Conservation (phyloP, 2,329 filamentous ascomycete species). For the Didymosphaeria variabile region DNA sequence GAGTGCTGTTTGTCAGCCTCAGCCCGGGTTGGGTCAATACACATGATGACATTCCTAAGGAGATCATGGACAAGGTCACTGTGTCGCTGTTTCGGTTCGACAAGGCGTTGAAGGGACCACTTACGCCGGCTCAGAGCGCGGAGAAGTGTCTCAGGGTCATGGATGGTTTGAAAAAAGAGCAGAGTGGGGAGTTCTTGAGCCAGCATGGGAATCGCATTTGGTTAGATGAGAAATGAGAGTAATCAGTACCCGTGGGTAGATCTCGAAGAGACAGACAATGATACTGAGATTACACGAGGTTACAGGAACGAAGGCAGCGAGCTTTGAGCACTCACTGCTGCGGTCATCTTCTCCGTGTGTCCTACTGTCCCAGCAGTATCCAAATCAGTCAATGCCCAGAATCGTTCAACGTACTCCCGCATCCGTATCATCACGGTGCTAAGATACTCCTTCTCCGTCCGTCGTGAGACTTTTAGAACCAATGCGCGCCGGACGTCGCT, state of each 20-base stretch:
- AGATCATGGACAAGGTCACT: neutral
- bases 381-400: conserved; percentile 29
- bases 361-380: conserved; percentile 21
- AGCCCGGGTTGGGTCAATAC: conserved; percentile 33
- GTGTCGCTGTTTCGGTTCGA: neutral
- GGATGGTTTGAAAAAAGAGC: conserved; percentile 10
- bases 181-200: conserved; percentile 21
- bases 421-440: conserved; percentile 14
- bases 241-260: neutral
- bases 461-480: conserved; percentile 16
- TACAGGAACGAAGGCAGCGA: conserved; percentile 19
- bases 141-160: conserved; percentile 25
- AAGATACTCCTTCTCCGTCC: neutral
- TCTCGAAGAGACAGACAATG: neutral
- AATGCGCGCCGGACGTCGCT: conserved; percentile 31
- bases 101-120: conserved; percentile 19
- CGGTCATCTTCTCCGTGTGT: conserved; percentile 23
- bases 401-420: conserved; percentile 22
- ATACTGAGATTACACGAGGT: neutral
- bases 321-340: conserved; percentile 17
- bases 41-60: conserved; percentile 17
- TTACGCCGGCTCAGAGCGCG: conserved; percentile 21
- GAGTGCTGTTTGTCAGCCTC: conserved; percentile 32
- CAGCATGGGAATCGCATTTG: conserved; percentile 24
- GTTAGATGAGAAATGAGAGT: conserved; percentile 12